Conservation (phyloP, 1,284 basidiomycete genomes). For the Puccinia triticina region DNA sequence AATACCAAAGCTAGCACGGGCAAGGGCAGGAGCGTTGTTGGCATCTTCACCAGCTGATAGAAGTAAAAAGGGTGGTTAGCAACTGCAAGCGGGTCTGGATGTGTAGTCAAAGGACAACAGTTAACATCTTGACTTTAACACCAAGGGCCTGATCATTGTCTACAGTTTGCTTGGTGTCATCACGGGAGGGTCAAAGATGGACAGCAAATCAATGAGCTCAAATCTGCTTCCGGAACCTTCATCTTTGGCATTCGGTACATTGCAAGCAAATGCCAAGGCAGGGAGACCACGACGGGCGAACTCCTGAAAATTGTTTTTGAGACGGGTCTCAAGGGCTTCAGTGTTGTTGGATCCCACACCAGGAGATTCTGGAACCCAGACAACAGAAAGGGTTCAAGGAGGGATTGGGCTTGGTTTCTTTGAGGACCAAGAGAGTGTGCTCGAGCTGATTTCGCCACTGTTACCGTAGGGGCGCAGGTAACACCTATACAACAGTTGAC, state of each 20-base stretch:
- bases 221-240: conserved; percentile 90
- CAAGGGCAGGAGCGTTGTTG: conserved; percentile 91
- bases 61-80: neutral
- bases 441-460: too few relatives aligned
- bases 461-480: too few relatives aligned
- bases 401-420: too few relatives aligned
- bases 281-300: conserved; percentile 95
- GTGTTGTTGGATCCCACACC: too few relatives aligned
- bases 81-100: too few relatives aligned
- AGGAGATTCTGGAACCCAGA: too few relatives aligned
- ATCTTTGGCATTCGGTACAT: conserved; percentile 64
- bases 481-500: too few relatives aligned
- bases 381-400: too few relatives aligned
- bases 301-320: conserved; percentile 92
- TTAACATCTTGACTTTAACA: conserved; percentile 99
- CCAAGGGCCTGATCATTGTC: conserved; percentile 93
- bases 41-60: conserved; percentile 87
- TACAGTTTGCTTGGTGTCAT: conserved; percentile 98
- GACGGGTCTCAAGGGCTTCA: conserved; percentile 81
- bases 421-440: too few relatives aligned
- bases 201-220: conserved; percentile 92
- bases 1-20: conserved; percentile 63
- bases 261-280: conserved; percentile 92
- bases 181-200: conserved; percentile 98
- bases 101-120: conserved; percentile 62